Base-by-base conservation (phyloP, 805 yeast genomes). In the Barnettozyma vustinii region DNA sequence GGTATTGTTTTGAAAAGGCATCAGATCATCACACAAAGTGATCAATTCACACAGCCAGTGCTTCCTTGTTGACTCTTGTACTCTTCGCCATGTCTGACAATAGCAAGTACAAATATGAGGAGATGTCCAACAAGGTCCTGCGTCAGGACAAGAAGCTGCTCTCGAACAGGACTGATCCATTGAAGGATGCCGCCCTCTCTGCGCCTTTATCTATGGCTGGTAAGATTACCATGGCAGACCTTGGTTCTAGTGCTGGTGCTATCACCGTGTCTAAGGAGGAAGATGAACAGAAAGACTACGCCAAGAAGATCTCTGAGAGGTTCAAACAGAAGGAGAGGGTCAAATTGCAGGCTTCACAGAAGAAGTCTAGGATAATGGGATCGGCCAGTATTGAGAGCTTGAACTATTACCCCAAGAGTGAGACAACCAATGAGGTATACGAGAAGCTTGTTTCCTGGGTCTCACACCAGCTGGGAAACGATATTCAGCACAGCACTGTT, bases 161-260 rank as follows among this genome's bases (percentile, higher is more conserved):
- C 45, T 74, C 76, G 44, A 65, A 61, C 52, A 67, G 63, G 41
- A 61, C 71, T 40, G 70, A 65, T 43, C 72, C 71, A 9, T 57
- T 58, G 15, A 63, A 58, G 42, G 79, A 73, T 45, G 79, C 77
- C 5, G 81, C 76, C 21, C 61, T 70, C 13, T 80, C 84, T 2
- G 80, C 76, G 42, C 96, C 97, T 0, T 80, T 80, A 49, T 81
- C 95, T 0, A 69, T 90, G 60, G 77, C 71, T 9, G 96, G 96
- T 4, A 79, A 74, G 51, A 73, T 91, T n/a, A 67, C 80, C 4
- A 69, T 78, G 47, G 70, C 73, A 36, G 95, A 88, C 44, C 79
- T 90, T 84, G 97, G 95, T 0, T 57, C 78, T 2, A 52, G 56
- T 25, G 25, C 18, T 35, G 12, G 18, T 10, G 10, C 5, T 23